Base-by-base conservation (phyloP, 2,329 filamentous ascomycete species). In the Arthrobotrys iridis region DNA sequence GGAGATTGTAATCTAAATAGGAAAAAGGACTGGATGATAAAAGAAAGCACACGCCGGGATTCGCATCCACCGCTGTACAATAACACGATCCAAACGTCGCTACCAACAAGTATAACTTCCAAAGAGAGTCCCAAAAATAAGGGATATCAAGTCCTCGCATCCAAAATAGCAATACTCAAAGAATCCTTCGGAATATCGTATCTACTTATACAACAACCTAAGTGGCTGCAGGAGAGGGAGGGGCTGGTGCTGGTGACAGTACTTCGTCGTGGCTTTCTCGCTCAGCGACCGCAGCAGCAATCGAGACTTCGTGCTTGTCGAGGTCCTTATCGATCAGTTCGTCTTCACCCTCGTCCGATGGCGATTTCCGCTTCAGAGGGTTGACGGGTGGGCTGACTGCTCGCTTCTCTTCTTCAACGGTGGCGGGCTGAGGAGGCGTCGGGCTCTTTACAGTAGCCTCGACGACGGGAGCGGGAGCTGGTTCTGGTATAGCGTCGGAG, bases 301-400 rank as follows among this genome's bases (percentile, higher is more conserved):
- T 67, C 4, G 70, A 74, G 10, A 74, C 70, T 58, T 74, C 62
- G n/a, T 74, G 70, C 10, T 67, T 55, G 18, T 55, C 70, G 7
- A 74, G 15, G 13, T 66, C 70, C 37, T 46, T 57, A 22, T 74
- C 70, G n/a, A 67, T 57, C 13, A 74, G 22, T 13, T 67, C 52
- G 3, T 50, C 70, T 18, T 67, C 70, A 5, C 64, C 60, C 48
- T 74, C 70, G 20, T 67, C 70, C 2, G 35, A 50, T 46, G 70
- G 70, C n/a, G 70, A 74, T 43, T 74, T 74, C 15, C 70, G 70
- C 20, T 74, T 74, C 6, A 74, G 46, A 45, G 70, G 70, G 20
- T 74, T 74, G 24, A 58, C 24, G 4, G 60, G 40, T 52, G 70
- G 60, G 11, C 60, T 41, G 0, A 35, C 50, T 45, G 52, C 2